phyloP scores from a whole-genome alignment of 2,329 filamentous ascomycete species.

The Lachnum nothofagi region DNA sequence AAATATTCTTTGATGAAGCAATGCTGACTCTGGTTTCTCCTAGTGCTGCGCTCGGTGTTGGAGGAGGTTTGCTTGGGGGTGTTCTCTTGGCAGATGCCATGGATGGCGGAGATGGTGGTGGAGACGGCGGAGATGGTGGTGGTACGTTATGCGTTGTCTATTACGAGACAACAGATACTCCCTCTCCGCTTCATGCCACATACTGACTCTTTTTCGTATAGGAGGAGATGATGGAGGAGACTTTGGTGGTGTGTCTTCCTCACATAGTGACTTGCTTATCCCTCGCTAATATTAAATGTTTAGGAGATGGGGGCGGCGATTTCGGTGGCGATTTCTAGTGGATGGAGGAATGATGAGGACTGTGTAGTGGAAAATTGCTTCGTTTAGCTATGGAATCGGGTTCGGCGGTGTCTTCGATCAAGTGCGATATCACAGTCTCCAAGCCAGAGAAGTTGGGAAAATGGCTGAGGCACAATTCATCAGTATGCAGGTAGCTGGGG shows the following conservation, averaged over 20 bases:
- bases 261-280: too few relatives aligned
- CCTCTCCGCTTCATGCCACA: background rate
- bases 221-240: conserved; percentile 6
- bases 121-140: background rate
- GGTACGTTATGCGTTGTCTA: background rate
- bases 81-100: conserved; percentile 65
- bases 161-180: background rate
- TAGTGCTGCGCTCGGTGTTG: conserved; percentile 61
- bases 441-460: too few relatives aligned
- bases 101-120: conserved; percentile 23
- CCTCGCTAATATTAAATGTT: too few relatives aligned
- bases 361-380: too few relatives aligned
- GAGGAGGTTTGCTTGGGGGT: conserved; percentile 77
- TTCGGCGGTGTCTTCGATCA: too few relatives aligned
- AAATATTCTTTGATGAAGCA: too few relatives aligned
- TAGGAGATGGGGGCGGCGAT: conserved; percentile 26
- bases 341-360: too few relatives aligned
- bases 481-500: too few relatives aligned
- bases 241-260: too few relatives aligned
- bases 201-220: background rate
- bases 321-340: conserved; percentile 20
- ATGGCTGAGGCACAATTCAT: too few relatives aligned
- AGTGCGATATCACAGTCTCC: too few relatives aligned
- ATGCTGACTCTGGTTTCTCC: background rate
- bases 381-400: too few relatives aligned